phyloP scores from a whole-genome alignment of 2,329 filamentous ascomycete species.

The Aureobasidium sp. region DNA sequence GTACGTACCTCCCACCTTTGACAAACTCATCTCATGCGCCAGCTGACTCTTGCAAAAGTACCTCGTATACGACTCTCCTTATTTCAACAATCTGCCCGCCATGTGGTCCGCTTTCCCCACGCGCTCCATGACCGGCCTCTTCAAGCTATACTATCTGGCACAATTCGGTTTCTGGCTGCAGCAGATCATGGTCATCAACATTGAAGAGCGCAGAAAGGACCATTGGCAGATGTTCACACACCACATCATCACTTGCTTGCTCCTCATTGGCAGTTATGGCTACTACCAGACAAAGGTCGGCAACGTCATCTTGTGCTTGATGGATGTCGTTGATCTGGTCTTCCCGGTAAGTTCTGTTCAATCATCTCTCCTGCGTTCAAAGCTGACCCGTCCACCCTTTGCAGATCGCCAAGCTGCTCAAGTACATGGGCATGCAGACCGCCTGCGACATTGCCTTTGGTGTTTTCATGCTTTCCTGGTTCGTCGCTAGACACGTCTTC shows the following conservation, averaged over 20 bases:
- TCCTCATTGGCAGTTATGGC: slow-evolving; percentile 76
- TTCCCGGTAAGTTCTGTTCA: slow-evolving; percentile 59
- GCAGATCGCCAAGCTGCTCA: slow-evolving; percentile 84
- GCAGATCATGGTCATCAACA: slow-evolving; percentile 87
- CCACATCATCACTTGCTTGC: slow-evolving; percentile 78
- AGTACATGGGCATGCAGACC: slow-evolving; percentile 71
- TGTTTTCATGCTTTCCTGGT: slow-evolving; percentile 79
- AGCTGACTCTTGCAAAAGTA: slow-evolving; percentile 49
- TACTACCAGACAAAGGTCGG: slow-evolving; percentile 84
- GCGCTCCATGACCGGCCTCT: slow-evolving; percentile 63
- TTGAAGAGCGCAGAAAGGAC: slow-evolving; percentile 90
- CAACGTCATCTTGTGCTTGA: slow-evolving; percentile 80
- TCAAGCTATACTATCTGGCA: slow-evolving; percentile 84
- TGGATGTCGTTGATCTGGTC: slow-evolving; percentile 88
- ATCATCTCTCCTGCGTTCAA: neutral
- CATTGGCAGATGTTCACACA: slow-evolving; percentile 94
- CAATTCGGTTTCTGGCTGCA: slow-evolving; percentile 93
- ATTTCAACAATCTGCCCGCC: slow-evolving; percentile 67
- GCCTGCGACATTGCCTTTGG: slow-evolving; percentile 79
- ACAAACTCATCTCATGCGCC: neutral
- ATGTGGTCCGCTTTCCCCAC: slow-evolving; percentile 83
- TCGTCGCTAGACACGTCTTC: slow-evolving; percentile 71
- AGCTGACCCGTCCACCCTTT: slow-evolving; percentile 14
- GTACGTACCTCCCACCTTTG: neutral
- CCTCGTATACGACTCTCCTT: slow-evolving; percentile 68